Percentiles rank a stretch among this genome's conserved stretches.
Evolutionary conservation across 2,329 filamentous ascomycete species (phyloP).

Genomic region (Alternaria incomplexa): DNA sequence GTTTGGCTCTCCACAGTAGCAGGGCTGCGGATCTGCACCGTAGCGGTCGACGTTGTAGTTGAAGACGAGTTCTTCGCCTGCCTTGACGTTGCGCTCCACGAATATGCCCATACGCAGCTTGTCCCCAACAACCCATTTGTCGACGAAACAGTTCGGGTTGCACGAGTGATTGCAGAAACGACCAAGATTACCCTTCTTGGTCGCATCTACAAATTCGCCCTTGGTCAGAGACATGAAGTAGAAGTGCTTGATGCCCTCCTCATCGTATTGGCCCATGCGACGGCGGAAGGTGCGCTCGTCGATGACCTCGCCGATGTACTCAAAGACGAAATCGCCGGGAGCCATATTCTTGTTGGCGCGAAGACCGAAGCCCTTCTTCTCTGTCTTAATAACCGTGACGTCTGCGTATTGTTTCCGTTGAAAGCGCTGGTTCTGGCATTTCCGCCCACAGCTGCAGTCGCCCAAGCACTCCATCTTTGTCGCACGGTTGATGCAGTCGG

Average conservation of each 20-base stretch:
- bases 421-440: conserved; percentile 94
- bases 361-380: conserved; percentile 95
- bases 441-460: conserved; percentile 84
- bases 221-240: conserved; percentile 99
- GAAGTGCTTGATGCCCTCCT: conserved; percentile 98
- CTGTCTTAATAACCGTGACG: conserved; percentile 95
- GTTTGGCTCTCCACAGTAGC: conserved; percentile 93
- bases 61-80: conserved; percentile 95
- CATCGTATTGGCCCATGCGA: conserved; percentile 91
- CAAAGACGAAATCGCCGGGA: conserved; percentile 91
- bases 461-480: conserved; percentile 96
- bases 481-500: conserved; percentile 96
- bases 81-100: conserved; percentile 80
- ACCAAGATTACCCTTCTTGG: conserved; percentile 92
- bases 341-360: conserved; percentile 79
- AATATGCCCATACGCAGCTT: conserved; percentile 99
- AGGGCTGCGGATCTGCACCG: conserved; percentile 93
- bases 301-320: conserved; percentile 98
- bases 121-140: conserved; percentile 98
- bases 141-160: conserved; percentile 98
- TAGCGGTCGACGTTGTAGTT: conserved; percentile 99
- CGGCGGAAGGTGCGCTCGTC: conserved; percentile 87
- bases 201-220: conserved; percentile 96
- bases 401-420: conserved; percentile 87
- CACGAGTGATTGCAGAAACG: conserved; percentile 99